These are phyloP conservation scores for Neofusicoccum sp. DNA, from an alignment of 2,329 filamentous ascomycete species.

Conservation along the genomic window DNA sequence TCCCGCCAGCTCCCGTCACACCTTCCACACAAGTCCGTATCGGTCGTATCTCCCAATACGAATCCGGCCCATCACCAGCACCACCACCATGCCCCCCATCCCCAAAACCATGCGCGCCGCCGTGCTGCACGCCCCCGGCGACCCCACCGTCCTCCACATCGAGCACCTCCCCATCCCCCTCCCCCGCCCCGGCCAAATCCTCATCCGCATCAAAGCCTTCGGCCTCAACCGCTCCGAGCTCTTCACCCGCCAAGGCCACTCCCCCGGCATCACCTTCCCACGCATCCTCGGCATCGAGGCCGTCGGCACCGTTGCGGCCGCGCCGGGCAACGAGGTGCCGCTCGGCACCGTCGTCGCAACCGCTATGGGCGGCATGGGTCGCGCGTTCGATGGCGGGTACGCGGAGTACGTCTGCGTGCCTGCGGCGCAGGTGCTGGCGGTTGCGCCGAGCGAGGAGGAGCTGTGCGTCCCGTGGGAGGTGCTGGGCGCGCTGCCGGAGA, in stretches of 20 bases:
- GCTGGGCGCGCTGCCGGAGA: constrained; percentile 50
- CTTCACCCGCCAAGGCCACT: constrained; percentile 48
- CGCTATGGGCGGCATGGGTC: constrained; percentile 27
- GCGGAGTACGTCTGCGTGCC: constrained; percentile 50
- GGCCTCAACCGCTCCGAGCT: constrained; percentile 50
- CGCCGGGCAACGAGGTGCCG: constrained; percentile 35
- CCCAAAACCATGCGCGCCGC: constrained; percentile 44
- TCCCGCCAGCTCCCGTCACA: too few species aligned
- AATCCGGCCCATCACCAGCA: too few species aligned
- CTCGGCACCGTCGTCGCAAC: constrained; percentile 46
- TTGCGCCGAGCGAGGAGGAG: constrained; percentile 63
- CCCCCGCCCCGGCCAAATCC: constrained; percentile 41
- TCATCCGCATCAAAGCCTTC: constrained; percentile 45
- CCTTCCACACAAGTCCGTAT: too few species aligned
- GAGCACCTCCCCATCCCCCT: constrained; percentile 21
- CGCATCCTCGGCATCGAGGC: constrained; percentile 50
- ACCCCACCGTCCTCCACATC: constrained; percentile 41
- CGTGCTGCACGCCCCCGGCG: constrained; percentile 41
- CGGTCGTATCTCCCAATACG: not conserved
- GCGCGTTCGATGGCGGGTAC: constrained; percentile 49
- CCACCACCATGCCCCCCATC: not conserved
- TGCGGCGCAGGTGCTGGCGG: constrained; percentile 67
- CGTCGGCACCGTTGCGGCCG: constrained; percentile 41
- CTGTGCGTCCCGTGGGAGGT: constrained; percentile 40
- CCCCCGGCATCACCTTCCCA: constrained; percentile 41